phyloP scores from a whole-genome alignment of 495 filamentous ascomycete genomes.

The Articulospora tetracladia region DNA sequence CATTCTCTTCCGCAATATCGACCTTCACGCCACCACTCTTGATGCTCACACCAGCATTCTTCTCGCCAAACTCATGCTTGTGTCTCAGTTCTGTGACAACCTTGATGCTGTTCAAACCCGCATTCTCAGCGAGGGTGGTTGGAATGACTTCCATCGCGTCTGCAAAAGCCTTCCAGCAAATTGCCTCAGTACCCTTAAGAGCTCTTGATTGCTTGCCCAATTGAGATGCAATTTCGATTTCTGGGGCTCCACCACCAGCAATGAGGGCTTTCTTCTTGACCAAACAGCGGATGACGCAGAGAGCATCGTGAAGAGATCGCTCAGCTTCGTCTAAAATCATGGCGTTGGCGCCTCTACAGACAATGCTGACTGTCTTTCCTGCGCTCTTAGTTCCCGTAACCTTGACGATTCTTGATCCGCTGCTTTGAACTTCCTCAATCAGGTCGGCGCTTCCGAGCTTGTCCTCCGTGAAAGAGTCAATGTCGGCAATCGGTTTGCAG shows the following conservation, averaged over 20 bases:
- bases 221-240: conserved; percentile 86
- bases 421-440: conserved; percentile 84
- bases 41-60: conserved; percentile 95
- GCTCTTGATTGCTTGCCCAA: conserved; percentile 77
- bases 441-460: conserved; percentile 96
- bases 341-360: conserved; percentile 89
- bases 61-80: conserved; percentile 89
- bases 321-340: conserved; percentile 96
- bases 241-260: conserved; percentile 91
- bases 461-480: conserved; percentile 98
- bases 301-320: conserved; percentile 91
- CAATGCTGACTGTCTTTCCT: conserved; percentile 87
- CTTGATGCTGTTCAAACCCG: conserved; percentile 94
- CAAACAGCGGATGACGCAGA: conserved; percentile 94
- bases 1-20: conserved; percentile 95
- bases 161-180: conserved; percentile 98
- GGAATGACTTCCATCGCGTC: conserved; percentile 98
- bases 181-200: conserved; percentile 85
- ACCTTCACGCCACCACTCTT: conserved; percentile 93
- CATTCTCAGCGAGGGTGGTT: conserved; percentile 95
- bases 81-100: conserved; percentile 97
- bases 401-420: conserved; percentile 88
- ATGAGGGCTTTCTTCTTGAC: conserved; percentile 99
- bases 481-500: conserved; percentile 98
- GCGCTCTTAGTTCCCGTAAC: conserved; percentile 81